Conservation (phyloP, 257 asterid species). For the Salvia rosmarinus region DNA sequence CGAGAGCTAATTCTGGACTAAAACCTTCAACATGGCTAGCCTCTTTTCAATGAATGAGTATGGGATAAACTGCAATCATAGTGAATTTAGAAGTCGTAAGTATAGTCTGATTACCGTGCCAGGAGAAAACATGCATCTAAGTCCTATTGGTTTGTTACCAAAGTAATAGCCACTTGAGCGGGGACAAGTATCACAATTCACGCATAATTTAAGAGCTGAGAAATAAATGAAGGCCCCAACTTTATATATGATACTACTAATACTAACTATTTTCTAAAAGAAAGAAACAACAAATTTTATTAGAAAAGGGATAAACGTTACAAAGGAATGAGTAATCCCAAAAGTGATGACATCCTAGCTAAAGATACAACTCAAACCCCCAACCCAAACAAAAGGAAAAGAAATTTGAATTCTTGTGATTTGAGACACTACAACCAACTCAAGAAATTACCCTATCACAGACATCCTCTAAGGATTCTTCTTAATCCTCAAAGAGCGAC, state of each 20-base stretch:
- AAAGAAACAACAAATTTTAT: not conserved
- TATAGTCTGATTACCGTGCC: constrained; percentile 20
- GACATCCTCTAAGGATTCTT: too few species aligned
- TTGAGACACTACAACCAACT: too few species aligned
- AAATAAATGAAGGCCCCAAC: constrained; percentile 1
- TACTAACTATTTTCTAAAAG: not conserved
- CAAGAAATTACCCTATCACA: too few species aligned
- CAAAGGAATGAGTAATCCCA: not conserved
- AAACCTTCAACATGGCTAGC: constrained; percentile 98
- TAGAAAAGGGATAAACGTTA: not conserved
- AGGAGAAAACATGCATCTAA: constrained; percentile 21
- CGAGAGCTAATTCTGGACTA: constrained; percentile 96
- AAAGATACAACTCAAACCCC: not conserved
- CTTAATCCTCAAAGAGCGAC: too few species aligned
- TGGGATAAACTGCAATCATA: constrained; percentile 75
- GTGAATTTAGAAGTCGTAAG: constrained; percentile 24
- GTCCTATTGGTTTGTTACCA: constrained; percentile 14
- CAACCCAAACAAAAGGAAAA: too few species aligned
- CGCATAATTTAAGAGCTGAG: constrained; percentile 15
- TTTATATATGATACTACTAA: not conserved
- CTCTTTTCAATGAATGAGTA: constrained; percentile 96
- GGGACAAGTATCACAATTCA: constrained; percentile 6
- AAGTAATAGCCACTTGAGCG: constrained; percentile 5
- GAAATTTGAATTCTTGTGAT: too few species aligned
- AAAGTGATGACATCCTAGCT: not conserved